Base-by-base conservation (phyloP, 805 yeast genomes). In the Candida maesae region DNA sequence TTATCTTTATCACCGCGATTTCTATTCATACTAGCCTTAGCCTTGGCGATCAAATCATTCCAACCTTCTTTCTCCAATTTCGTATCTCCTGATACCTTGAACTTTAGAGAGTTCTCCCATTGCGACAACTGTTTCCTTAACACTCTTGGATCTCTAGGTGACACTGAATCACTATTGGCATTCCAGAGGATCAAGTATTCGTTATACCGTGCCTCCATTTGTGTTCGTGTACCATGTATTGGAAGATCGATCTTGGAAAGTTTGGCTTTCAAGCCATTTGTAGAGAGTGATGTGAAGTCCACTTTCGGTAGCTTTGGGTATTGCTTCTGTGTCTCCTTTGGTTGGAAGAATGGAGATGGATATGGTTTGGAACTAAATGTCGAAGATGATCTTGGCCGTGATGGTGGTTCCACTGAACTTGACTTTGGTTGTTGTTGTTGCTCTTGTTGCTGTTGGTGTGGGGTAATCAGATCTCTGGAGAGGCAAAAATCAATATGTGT, bases 141-240 rank as follows among this genome's bases (percentile, higher is more conserved):
- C 5, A 75, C 73, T 28, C 66, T 63, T 17, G 78, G 79, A 19
- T 76, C 61, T 4, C 74, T 75, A 0, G 95, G 96, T 23, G 67
- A 70, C 26, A 74, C 65, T 6, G 89, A 74, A 55, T 88, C 96
- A 32, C 80, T 71, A 54, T 88, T 88, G 11, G 95, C 81, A 56
- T 90, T 90, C 79, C 81, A 84, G 10, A 88, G 56, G 24, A 80
- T 76, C 41, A 83, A 78, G 65, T 79, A 90, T 49, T 89, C 91
- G 46, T 78, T 81, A 56, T 84, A 84, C 30, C 98, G 64, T 15
- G 73, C 63, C 45, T 85, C 90, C 51, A 89, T 54, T 47, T 76
- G 81, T 13, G 63, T 63, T 45, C 86, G 68, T 1, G 81, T 61
- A 0, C 97, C 98, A 9, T 58, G 60, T 0, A 78, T 68, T 0